These are phyloP conservation scores for Entomortierella parvispora DNA, from an alignment of 192 early-diverging fungal species.

Conservation along the genomic window DNA sequence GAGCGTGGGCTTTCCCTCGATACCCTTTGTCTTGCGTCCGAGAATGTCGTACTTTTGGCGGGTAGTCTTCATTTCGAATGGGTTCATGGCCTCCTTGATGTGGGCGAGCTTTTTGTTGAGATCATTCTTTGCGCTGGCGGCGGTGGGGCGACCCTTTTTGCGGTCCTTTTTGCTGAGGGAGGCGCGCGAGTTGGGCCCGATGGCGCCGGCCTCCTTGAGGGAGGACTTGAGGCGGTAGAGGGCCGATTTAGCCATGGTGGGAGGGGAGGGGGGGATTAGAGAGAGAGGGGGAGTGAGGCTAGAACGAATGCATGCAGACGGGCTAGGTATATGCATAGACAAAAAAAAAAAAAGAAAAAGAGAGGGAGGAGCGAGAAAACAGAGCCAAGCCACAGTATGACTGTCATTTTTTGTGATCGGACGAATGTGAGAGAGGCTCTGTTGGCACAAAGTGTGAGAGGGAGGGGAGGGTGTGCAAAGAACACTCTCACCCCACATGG, in stretches of 20 bases:
- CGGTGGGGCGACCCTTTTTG: constrained; percentile 62
- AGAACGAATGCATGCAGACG: not conserved
- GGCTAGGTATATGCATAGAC: not conserved
- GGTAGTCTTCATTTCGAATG: constrained; percentile 90
- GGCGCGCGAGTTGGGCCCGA: constrained; percentile 73
- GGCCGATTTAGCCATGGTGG: constrained; percentile 67
- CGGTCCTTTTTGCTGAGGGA: constrained; percentile 72
- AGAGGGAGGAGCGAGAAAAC: constrained; percentile 4
- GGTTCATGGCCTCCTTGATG: constrained; percentile 72
- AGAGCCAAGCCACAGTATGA: too few species aligned
- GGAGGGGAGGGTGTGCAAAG: too few species aligned
- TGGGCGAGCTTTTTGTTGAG: constrained; percentile 55
- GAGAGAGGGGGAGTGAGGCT: not conserved
- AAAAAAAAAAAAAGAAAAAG: constrained; percentile 28
- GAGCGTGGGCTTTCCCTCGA: constrained; percentile 80
- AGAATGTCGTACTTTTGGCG: constrained; percentile 86
- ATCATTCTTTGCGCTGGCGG: constrained; percentile 63
- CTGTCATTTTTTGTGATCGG: too few species aligned
- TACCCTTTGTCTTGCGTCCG: constrained; percentile 84
- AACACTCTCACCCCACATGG: too few species aligned
- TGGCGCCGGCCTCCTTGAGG: constrained; percentile 80
- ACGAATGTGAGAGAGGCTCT: too few species aligned
- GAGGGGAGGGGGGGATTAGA: not conserved
- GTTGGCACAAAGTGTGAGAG: too few species aligned
- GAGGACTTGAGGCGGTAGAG: constrained; percentile 84